Percentiles rank a stretch among this genome's conserved stretches.
These are phyloP conservation scores for Nannochloropsis salina DNA, from an alignment of 108 stramenopile species.

Conservation along the genomic window DNA sequence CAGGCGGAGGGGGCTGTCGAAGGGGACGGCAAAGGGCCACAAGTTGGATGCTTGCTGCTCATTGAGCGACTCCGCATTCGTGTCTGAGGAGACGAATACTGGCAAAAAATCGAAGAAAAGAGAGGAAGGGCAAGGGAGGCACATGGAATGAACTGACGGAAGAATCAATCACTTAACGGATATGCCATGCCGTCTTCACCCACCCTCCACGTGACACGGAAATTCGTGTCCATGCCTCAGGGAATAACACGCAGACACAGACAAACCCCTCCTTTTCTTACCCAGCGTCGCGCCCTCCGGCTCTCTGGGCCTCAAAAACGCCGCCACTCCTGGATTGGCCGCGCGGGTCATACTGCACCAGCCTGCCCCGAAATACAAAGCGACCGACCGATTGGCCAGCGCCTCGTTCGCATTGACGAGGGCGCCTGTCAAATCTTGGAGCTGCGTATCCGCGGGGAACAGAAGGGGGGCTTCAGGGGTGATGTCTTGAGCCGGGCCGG, in stretches of 20 bases:
- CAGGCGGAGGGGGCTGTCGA: background rate
- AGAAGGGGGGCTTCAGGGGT: background rate
- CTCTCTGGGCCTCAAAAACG: background rate
- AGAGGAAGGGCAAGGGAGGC: background rate
- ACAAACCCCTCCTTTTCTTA: background rate
- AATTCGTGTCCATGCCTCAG: too few relatives aligned
- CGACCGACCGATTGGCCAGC: background rate
- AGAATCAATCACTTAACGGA: background rate
- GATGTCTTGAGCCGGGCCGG: background rate
- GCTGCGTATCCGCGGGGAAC: background rate
- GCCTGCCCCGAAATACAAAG: background rate
- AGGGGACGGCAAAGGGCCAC: background rate
- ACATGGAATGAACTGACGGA: background rate
- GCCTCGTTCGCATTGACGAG: background rate
- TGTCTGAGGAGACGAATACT: background rate
- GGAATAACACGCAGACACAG: too few relatives aligned
- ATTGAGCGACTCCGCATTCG: background rate
- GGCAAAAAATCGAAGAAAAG: background rate
- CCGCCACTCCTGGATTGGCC: background rate
- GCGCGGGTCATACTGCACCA: conserved; percentile 16
- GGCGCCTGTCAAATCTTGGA: background rate
- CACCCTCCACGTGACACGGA: too few relatives aligned
- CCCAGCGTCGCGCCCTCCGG: background rate
- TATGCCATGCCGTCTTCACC: too few relatives aligned
- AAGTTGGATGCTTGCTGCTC: background rate